A percentile compares a stretch with the other conserved stretches of the same genome.
phyloP scores from a whole-genome alignment of 371 early-diverging fungal species.

The Basidiobolus meristosporus region DNA sequence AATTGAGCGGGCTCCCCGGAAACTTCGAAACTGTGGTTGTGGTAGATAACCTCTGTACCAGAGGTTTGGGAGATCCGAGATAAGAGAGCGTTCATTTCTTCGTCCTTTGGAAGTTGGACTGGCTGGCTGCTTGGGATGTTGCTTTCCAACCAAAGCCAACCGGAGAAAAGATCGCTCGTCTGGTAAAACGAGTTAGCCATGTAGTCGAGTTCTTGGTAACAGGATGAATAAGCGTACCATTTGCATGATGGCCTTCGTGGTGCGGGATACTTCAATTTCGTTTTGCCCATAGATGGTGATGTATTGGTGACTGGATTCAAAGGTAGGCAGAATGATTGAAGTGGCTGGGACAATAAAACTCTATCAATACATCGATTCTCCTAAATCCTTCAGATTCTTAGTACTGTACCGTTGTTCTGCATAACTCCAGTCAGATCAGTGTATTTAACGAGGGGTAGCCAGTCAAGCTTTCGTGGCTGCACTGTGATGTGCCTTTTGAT shows the following conservation, averaged over 20 bases:
- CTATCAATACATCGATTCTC: too few relatives aligned
- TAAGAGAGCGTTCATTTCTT: constrained; percentile 15
- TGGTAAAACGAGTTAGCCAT: too few relatives aligned
- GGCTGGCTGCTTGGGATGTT: constrained; percentile 4
- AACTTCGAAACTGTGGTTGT: constrained; percentile 9
- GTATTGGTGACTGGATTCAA: constrained; percentile 27
- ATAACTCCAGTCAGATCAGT: constrained; percentile 44
- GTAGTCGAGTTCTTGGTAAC: background rate
- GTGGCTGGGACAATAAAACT: too few relatives aligned
- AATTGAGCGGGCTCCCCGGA: constrained; percentile 6
- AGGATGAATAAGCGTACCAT: constrained; percentile 20
- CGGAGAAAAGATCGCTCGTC: background rate
- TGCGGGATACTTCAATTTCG: constrained; percentile 44
- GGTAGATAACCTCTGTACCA: constrained; percentile 29
- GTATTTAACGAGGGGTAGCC: constrained; percentile 40
- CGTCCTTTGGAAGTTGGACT: constrained; percentile 2
- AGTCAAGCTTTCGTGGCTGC: constrained; percentile 37
- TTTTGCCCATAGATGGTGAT: constrained; percentile 44
- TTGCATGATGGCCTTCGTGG: constrained; percentile 42
- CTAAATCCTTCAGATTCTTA: too few relatives aligned
- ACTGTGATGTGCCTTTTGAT: too few relatives aligned
- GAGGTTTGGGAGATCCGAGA: constrained; percentile 25
- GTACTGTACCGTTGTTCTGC: constrained; percentile 56
- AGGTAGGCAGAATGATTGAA: constrained; percentile 29
- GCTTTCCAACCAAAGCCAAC: background rate